phyloP scores from a whole-genome alignment of 2,329 filamentous ascomycete species.

The Rosellinia necatrix region DNA sequence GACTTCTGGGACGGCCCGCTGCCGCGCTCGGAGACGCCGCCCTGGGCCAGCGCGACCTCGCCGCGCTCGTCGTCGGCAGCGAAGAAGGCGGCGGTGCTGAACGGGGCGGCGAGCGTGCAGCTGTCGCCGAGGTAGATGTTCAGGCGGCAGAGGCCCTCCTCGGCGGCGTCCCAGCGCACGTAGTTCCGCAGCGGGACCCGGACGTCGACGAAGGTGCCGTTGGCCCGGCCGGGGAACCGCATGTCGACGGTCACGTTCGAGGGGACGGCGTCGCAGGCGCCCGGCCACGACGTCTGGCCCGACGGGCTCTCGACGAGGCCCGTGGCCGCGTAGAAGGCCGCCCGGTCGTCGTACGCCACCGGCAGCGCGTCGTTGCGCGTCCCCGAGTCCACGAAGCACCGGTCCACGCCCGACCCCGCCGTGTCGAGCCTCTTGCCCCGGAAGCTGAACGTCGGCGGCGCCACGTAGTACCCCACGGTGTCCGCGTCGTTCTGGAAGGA shows the following conservation, averaged over 20 bases:
- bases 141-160: constrained; percentile 35
- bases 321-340: constrained; percentile 30
- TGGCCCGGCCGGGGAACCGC: constrained; percentile 33
- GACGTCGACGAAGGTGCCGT: constrained; percentile 34
- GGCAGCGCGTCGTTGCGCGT: constrained; percentile 36
- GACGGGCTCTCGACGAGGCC: constrained; percentile 25
- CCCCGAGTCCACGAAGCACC: constrained; percentile 42
- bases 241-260: constrained; percentile 34
- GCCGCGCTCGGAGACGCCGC: constrained; percentile 38
- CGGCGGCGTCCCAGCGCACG: constrained; percentile 33
- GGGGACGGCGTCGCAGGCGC: constrained; percentile 39
- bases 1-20: constrained; percentile 5
- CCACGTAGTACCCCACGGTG: constrained; percentile 31
- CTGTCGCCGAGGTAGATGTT: constrained; percentile 35
- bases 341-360: background rate
- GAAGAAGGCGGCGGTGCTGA: constrained; percentile 40
- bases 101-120: constrained; percentile 41
- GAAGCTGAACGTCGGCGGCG: constrained; percentile 33
- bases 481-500: constrained; percentile 1
- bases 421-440: constrained; percentile 27
- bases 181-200: constrained; percentile 41
- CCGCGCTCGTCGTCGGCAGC: constrained; percentile 40
- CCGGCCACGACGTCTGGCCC: constrained; percentile 34
- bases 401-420: constrained; percentile 1
- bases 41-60: constrained; percentile 42